Percentiles rank a stretch among this genome's conserved stretches.
Conservation (phyloP, 2,329 filamentous ascomycete genomes). For the Periconia sp. region DNA sequence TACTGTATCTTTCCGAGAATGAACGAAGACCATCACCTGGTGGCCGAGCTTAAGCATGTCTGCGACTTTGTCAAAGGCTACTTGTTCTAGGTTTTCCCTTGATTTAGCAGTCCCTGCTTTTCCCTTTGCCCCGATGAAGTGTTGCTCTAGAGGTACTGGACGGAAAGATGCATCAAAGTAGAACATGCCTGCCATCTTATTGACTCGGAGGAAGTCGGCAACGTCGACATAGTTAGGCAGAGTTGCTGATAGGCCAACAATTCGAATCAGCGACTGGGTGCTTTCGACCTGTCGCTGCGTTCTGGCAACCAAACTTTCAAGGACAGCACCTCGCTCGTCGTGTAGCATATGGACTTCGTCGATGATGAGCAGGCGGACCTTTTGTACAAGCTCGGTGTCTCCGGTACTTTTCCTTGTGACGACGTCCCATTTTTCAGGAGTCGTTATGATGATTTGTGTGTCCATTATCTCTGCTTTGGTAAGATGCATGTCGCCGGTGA, state of each 20-base stretch:
- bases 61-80: conserved; percentile 91
- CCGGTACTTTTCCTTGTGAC: conserved; percentile 96
- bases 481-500: conserved; percentile 98
- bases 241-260: conserved; percentile 93
- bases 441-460: conserved; percentile 98
- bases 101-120: conserved; percentile 82
- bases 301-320: conserved; percentile 93
- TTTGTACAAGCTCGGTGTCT: conserved; percentile 96
- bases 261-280: conserved; percentile 95
- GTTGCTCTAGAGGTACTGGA: conserved; percentile 93
- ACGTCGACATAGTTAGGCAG: conserved; percentile 97
- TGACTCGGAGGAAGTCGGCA: conserved; percentile 95
- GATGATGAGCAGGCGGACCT: conserved; percentile 93
- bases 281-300: conserved; percentile 97
- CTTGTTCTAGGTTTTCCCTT: conserved; percentile 85
- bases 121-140: conserved; percentile 95
- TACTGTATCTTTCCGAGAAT: conserved; percentile 93
- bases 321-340: conserved; percentile 92
- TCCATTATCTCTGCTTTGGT: conserved; percentile 95
- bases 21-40: conserved; percentile 99
- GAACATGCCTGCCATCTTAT: conserved; percentile 89
- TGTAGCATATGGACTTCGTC: conserved; percentile 99
- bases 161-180: conserved; percentile 97
- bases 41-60: conserved; percentile 93
- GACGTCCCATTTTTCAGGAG: conserved; percentile 99